Percentiles rank a stretch among this genome's conserved stretches.
phyloP scores from a whole-genome alignment of 371 early-diverging fungal species.

The Rhizopus delemar region DNA sequence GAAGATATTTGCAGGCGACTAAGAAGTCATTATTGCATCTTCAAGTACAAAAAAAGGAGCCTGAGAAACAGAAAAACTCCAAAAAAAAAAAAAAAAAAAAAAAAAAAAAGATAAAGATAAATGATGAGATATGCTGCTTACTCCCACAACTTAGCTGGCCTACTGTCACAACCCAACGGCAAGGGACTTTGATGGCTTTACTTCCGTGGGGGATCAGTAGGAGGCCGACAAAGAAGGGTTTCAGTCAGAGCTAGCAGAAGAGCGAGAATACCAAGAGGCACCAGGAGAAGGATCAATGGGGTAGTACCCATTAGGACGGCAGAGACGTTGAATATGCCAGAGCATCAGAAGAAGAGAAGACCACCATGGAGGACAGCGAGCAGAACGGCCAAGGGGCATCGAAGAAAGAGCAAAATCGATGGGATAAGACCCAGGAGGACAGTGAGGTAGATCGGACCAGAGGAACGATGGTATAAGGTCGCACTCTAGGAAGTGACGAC shows the following conservation, averaged over 20 bases:
- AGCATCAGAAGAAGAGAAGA: conserved; percentile 1
- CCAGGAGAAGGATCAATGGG: conserved; percentile 1
- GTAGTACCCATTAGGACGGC: background rate
- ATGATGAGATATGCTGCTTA: background rate
- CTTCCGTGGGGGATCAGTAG: background rate
- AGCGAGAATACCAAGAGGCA: conserved; percentile 1
- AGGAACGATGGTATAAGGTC: background rate
- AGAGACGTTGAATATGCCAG: conserved; percentile 3
- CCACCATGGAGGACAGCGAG: conserved; percentile 4
- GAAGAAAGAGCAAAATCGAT: too few relatives aligned
- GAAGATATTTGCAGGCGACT: conserved; percentile 1
- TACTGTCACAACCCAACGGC: conserved; percentile 3
- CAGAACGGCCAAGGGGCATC: too few relatives aligned
- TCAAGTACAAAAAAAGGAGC: conserved; percentile 3
- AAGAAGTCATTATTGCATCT: background rate
- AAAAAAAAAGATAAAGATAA: background rate
- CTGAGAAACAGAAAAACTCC: background rate
- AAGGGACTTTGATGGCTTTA: conserved; percentile 2
- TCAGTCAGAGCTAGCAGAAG: background rate
- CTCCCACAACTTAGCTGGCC: background rate
- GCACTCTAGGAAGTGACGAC: background rate
- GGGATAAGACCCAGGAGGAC: too few relatives aligned
- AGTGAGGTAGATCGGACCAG: too few relatives aligned
- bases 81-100: background rate
- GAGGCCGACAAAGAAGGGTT: background rate